Percentiles rank a stretch among this genome's conserved stretches.
phyloP scores from a whole-genome alignment of 2,329 filamentous ascomycete species.

The Diplodia intermedia region DNA sequence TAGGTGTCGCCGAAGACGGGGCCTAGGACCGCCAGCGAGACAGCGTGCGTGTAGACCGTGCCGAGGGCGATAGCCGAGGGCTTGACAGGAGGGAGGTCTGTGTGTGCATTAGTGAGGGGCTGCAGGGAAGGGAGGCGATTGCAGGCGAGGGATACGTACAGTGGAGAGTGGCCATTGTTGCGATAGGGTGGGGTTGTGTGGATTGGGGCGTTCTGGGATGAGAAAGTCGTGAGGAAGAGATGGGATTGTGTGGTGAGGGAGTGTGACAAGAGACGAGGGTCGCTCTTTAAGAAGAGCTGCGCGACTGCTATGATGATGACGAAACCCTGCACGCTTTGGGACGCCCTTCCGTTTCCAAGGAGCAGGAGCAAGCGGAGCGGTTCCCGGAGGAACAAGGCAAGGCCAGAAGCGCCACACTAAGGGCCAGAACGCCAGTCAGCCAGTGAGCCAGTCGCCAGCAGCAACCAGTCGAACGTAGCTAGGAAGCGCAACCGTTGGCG shows the following conservation, averaged over 20 bases:
- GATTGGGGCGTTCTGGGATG: neutral
- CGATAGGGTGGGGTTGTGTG: slow-evolving; percentile 32
- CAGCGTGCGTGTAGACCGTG: slow-evolving; percentile 92
- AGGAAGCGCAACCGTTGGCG: neutral
- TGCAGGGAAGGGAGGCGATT: neutral
- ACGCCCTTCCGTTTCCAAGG: slow-evolving; percentile 23
- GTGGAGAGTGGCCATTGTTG: slow-evolving; percentile 65
- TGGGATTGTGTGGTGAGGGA: neutral
- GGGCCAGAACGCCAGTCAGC: neutral
- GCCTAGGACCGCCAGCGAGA: slow-evolving; percentile 83
- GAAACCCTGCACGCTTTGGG: slow-evolving; percentile 17
- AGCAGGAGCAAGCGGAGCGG: neutral
- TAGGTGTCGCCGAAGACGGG: slow-evolving; percentile 95
- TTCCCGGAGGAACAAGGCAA: neutral
- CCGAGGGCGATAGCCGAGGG: slow-evolving; percentile 96
- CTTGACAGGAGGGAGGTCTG: slow-evolving; percentile 84
- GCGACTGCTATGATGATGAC: slow-evolving; percentile 25
- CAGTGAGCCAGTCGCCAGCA: neutral
- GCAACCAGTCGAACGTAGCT: neutral
- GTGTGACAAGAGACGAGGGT: neutral
- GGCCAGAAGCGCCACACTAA: slow-evolving; percentile 7
- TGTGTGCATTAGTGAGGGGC: neutral
- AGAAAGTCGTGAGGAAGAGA: neutral
- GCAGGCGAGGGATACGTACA: slow-evolving; percentile 54
- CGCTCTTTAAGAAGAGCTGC: slow-evolving; percentile 22